Base-by-base conservation (phyloP, 2,329 filamentous ascomycete species). In the Calonectria honghensis region DNA sequence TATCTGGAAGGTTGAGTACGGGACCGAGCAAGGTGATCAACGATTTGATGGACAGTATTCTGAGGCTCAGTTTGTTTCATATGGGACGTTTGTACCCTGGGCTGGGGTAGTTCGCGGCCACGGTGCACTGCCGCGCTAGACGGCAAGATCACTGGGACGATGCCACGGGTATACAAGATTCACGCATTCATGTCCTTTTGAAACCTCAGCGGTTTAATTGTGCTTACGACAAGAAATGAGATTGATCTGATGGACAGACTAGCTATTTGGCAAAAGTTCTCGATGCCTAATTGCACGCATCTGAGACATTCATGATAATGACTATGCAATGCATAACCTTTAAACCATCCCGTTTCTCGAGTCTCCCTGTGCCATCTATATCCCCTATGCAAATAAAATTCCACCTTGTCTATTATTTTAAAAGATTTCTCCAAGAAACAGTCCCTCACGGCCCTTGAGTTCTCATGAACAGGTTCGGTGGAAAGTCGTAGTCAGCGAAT, bases 381-480 rank as follows among this genome's bases (percentile, higher is more conserved):
- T 10, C 7, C 18, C 24, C n/a, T 3, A 2, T 24, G 51, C n/a
- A 61, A 31, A 27, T 41, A 16, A 2, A 9, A 41, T 24, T 31
- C 0, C 24, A 10, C 11, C 32, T 39, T 65, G 18, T 16, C 69
- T 29, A 24, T 13, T 48, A 14, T 61, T 50, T 32, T 24, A 61
- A 24, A 27, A 6, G 3, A 4, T 5, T 3, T 39, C 7, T 39
- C n/a, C 7, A 7, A 39, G 13, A 18, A 39, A 27, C n/a, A 16
- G 10, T 29, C 24, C 24, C 29, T 63, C 35, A 76, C 54, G 68
- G 64, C 76, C 51, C 75, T 57, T 78, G 77, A 14, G 86, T 89
- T 2, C 88, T 83, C 83, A 90, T 86, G 50, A 90, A 89, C 0
- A 89, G 51, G 75, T 89, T 89, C 0, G 87, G 82, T 24, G 88